Evolutionary conservation across 306 rosid species (phyloP), one percentile per base, ranked within the genome.

Genomic region (Cucurbita moschata): DNA sequence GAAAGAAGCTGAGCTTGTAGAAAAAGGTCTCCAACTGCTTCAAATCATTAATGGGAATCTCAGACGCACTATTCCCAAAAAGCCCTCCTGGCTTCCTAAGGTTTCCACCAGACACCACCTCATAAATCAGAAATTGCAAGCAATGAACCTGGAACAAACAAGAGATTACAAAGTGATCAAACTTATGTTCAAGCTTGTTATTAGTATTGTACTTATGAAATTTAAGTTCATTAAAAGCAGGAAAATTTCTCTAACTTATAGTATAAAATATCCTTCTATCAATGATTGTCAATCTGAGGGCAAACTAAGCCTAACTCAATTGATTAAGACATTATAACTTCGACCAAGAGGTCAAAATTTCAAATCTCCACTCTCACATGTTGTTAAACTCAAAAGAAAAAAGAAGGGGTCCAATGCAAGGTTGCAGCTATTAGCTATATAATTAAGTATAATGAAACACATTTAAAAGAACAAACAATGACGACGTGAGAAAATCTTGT

Each of bases 21-120:
- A 94, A 90, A 78, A 94, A 90, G 54, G 94, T 85, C 84, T 93
- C 97, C 81, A 90, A 85, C 81, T 83, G 97, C 79, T 93, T 93
- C 75, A 93, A 84, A 79, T 90, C 98, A 78, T 85, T 90, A 79
- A 88, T 88, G 4, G 98, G 98, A 77, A 93, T 89, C 82, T 93
- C 98, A 49, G 97, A 90, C 71, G 96, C 96, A 81, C 89, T 89
- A 75, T 93, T 93, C 73, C 98, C 97, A 79, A 93, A 93, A 61
- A 93, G 97, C 52, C 98, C 98, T 51, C 98, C 98, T 51, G 98
- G 98, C 89, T 92, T 90, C 89, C 97, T 82, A 74, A 90, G 97
- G 81, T 93, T 94, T 60, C 98, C 98, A 79, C 98, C 98, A 78
- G 98, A 94, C 71, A 94, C 98, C 81, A 87, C 92, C 85, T 94